Percentiles rank a stretch among this genome's conserved stretches.
Conservation (phyloP, 805 yeast genomes). For the Brettanomyces anomalus region DNA sequence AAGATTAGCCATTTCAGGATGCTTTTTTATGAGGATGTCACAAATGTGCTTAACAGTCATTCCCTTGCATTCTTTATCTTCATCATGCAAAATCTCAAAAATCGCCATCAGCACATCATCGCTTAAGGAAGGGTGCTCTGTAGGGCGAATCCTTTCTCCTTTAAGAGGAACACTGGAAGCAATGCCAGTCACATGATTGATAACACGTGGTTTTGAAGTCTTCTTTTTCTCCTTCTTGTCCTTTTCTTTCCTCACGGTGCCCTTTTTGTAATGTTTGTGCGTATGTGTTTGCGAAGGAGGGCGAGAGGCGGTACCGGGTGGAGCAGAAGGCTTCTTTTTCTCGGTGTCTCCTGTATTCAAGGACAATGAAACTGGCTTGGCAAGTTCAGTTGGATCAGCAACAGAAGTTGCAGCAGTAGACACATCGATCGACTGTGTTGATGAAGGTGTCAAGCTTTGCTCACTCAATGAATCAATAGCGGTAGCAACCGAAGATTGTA, state of each 20-base stretch:
- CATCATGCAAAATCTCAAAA: constrained; percentile 59
- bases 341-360: constrained; percentile 2
- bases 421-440: constrained; percentile 20
- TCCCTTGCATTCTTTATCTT: constrained; percentile 62
- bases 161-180: constrained; percentile 76
- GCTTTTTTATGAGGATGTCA: constrained; percentile 62
- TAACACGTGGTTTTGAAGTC: constrained; percentile 27
- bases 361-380: constrained; percentile 8
- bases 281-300: constrained; percentile 5
- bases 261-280: constrained; percentile 3
- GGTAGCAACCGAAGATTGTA: no score
- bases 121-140: constrained; percentile 54
- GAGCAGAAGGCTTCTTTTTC: constrained; percentile 1
- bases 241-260: constrained; percentile 6
- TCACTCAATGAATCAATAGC: no score
- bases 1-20: constrained; percentile 77
- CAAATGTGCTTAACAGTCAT: constrained; percentile 89
- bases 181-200: constrained; percentile 60
- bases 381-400: constrained; percentile 3
- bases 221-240: constrained; percentile 14
- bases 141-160: constrained; percentile 65
- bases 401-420: constrained; percentile 24
- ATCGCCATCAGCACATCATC: constrained; percentile 72
- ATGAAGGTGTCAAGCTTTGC: constrained; percentile 32
- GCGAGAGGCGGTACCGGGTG: constrained; percentile 8